A percentile compares a stretch with the other conserved stretches of the same genome.
These are phyloP conservation scores for Ceratobasidium sp. DNA, from an alignment of 1,284 basidiomycete species.

Conservation along the genomic window DNA sequence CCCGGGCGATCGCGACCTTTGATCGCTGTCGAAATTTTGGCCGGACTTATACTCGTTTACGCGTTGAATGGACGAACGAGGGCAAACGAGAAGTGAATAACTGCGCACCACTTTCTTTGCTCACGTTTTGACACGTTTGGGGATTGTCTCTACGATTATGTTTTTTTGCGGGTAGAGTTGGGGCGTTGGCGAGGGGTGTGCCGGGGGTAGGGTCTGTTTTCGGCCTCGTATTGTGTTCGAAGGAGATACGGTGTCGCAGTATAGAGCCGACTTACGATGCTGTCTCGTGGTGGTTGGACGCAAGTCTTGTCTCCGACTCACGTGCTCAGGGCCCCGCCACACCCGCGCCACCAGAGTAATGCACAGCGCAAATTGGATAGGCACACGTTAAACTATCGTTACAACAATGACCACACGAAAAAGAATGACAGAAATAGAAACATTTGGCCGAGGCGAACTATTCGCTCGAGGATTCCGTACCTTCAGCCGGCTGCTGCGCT, in stretches of 20 bases:
- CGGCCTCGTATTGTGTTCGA: neutral
- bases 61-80: conserved; percentile 54
- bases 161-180: conserved; percentile 62
- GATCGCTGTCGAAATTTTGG: conserved; percentile 84
- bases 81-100: neutral
- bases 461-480: too few species aligned
- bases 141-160: conserved; percentile 78
- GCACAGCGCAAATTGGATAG: too few species aligned
- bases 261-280: too few species aligned
- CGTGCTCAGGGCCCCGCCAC: conserved; percentile 13
- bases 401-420: too few species aligned
- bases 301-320: neutral
- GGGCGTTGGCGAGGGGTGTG: neutral
- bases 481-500: too few species aligned
- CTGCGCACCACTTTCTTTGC: conserved; percentile 84
- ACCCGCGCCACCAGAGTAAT: too few species aligned
- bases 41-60: conserved; percentile 57
- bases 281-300: neutral
- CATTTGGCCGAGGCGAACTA: too few species aligned
- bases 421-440: too few species aligned
- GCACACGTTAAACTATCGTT: too few species aligned
- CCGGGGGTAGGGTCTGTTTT: conserved; percentile 17
- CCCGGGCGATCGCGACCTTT: conserved; percentile 79
- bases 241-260: neutral
- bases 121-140: conserved; percentile 77